phyloP scores from a whole-genome alignment of 352 stramenopile genomes.

The Pythium myriotylum region DNA sequence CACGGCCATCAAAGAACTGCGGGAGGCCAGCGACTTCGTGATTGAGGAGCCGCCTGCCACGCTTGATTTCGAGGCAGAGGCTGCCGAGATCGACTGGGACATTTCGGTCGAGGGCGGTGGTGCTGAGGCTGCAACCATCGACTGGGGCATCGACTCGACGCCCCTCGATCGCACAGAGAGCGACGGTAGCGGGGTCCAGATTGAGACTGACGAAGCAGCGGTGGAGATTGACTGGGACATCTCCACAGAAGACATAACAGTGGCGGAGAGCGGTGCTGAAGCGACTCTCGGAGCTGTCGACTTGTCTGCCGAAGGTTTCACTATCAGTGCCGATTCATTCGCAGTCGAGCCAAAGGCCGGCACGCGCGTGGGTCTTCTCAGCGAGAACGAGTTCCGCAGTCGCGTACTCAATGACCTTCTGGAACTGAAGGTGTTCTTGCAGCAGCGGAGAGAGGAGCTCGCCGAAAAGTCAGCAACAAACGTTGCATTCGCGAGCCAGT shows the following conservation, averaged over 20 bases:
- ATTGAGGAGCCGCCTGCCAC: conserved; percentile 19
- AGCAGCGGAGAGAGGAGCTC: conserved; percentile 55
- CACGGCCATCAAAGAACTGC: conserved; percentile 53
- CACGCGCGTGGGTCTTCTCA: conserved; percentile 55
- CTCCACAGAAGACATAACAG: conserved; percentile 44
- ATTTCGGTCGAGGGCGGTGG: conserved; percentile 56
- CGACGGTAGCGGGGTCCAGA: conserved; percentile 23
- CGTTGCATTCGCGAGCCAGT: conserved; percentile 75
- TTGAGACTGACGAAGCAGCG: conserved; percentile 28
- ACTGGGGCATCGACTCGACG: conserved; percentile 69
- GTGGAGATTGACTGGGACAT: conserved; percentile 84
- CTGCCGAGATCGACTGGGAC: conserved; percentile 74
- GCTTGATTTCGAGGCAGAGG: conserved; percentile 57
- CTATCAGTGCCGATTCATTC: conserved; percentile 13
- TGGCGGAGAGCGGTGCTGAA: conserved; percentile 18
- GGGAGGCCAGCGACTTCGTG: conserved; percentile 41
- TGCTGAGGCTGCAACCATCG: conserved; percentile 37
- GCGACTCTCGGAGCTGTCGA: conserved; percentile 5
- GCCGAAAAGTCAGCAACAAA: conserved; percentile 40
- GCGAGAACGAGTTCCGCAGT: conserved; percentile 58
- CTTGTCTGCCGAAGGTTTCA: conserved; percentile 5
- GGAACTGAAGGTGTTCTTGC: conserved; percentile 70
- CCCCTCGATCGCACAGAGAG: conserved; percentile 9
- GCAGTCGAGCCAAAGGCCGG: conserved; percentile 10
- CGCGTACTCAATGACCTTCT: conserved; percentile 73